Evolutionary conservation across 805 yeast genomes (phyloP).

Genomic region (Barnettozyma botsteinii): DNA sequence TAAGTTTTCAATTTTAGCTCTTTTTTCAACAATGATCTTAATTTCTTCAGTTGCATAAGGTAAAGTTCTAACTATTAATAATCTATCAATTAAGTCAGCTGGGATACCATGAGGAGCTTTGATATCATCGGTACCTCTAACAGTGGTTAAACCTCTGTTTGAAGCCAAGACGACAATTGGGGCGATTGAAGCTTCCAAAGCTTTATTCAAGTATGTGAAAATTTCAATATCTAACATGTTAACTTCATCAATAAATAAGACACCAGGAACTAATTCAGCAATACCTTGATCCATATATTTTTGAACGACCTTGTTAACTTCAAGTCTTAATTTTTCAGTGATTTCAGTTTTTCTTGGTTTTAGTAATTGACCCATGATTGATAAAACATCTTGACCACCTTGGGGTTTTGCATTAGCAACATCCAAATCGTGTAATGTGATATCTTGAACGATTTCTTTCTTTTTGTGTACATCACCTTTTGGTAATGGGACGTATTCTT

Average conservation of each 20-base stretch:
- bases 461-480: slow-evolving; percentile 98
- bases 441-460: slow-evolving; percentile 97
- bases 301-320: slow-evolving; percentile 92
- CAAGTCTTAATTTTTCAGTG: slow-evolving; percentile 89
- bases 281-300: slow-evolving; percentile 97
- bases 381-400: slow-evolving; percentile 94
- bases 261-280: slow-evolving; percentile 97
- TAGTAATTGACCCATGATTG: slow-evolving; percentile 95
- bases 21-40: slow-evolving; percentile 69
- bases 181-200: slow-evolving; percentile 85
- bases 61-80: slow-evolving; percentile 85
- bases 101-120: slow-evolving; percentile 96
- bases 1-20: slow-evolving; percentile 74
- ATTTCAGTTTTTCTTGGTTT: slow-evolving; percentile 96
- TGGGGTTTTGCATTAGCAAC: slow-evolving; percentile 93
- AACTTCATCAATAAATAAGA: slow-evolving; percentile 94
- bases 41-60: slow-evolving; percentile 86
- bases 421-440: slow-evolving; percentile 92
- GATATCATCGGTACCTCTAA: slow-evolving; percentile 83
- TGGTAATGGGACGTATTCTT: slow-evolving; percentile 97
- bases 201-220: slow-evolving; percentile 90
- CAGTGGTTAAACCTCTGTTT: slow-evolving; percentile 87
- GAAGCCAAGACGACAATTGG: slow-evolving; percentile 96
- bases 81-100: slow-evolving; percentile 86
- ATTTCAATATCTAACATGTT: slow-evolving; percentile 98